These are phyloP conservation scores for Candida ortonii DNA, from an alignment of 805 yeast species.

Conservation along the genomic window DNA sequence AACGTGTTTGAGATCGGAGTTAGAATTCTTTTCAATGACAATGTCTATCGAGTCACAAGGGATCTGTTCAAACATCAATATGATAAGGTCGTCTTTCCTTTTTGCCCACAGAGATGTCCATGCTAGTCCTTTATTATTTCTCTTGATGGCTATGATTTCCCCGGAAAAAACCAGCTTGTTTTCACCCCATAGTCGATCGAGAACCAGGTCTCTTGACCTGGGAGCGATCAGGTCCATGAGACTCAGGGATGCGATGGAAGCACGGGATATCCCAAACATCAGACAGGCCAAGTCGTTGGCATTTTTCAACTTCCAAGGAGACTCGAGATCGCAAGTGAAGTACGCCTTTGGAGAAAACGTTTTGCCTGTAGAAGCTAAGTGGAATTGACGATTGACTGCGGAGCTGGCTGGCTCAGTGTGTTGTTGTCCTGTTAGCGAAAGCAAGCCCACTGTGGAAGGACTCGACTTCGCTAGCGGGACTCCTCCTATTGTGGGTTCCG, in stretches of 20 bases:
- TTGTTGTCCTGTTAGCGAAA: slow-evolving; percentile 15
- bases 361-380: slow-evolving; percentile 66
- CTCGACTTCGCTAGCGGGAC: slow-evolving; percentile 24
- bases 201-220: slow-evolving; percentile 68
- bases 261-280: slow-evolving; percentile 76
- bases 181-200: slow-evolving; percentile 47
- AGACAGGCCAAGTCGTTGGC: slow-evolving; percentile 89
- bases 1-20: too few species aligned
- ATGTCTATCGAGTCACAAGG: slow-evolving; percentile 67
- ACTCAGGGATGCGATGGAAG: slow-evolving; percentile 57
- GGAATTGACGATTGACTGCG: slow-evolving; percentile 38
- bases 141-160: slow-evolving; percentile 74
- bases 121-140: slow-evolving; percentile 62
- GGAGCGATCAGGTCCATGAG: slow-evolving; percentile 76
- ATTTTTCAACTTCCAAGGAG: slow-evolving; percentile 79
- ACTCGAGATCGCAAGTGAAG: slow-evolving; percentile 68
- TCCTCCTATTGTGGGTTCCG: slow-evolving; percentile 22
- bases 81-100: slow-evolving; percentile 61
- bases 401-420: slow-evolving; percentile 2
- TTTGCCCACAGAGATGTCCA: slow-evolving; percentile 95
- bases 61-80: slow-evolving; percentile 85
- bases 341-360: slow-evolving; percentile 76
- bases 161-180: slow-evolving; percentile 69
- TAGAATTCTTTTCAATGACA: slow-evolving; percentile 40
- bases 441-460: slow-evolving; percentile 27